Evolutionary conservation across 1,284 basidiomycete genomes (phyloP), one percentile per base, ranked within the genome.

Genomic region (Mycena citricolor): DNA sequence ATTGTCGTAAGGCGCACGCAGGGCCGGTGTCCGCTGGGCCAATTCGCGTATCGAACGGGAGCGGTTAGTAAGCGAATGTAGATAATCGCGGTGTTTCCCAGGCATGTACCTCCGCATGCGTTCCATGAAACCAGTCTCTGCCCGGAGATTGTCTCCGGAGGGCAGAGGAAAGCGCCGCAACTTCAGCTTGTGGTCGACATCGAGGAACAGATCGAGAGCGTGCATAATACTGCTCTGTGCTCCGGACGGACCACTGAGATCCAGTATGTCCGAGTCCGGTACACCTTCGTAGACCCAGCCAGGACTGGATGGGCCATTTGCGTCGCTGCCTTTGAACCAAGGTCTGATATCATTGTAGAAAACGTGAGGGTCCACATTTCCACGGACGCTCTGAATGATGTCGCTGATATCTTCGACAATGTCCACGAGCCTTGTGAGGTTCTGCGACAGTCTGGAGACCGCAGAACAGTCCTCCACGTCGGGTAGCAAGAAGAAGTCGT

Each of bases 191-290:
- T 92, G 86, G 65, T 97, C 86, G 50, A 90, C 75, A 52, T 86
- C 85, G 24, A 89, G 73, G 69, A 91, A 87, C 65, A 94, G 80
- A 57, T 90, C 86, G 19, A 87, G 66, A 8, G 83, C 80, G 45
- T 89, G 87, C 71, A 99, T 92, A 45, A 94, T 77, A 32, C 86
- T 87, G 63, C 88, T 93, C 69, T 99, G 95, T 2, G 95, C 95
- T 1, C 93, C 94, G 8, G 89, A 93, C 5, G 97, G 94, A 0
- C 97, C 95, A 20, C 83, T 86, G 42, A 87, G 76, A 57, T 86
- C 79, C 19, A 82, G 71, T 21, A 67, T 61, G 14, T 78, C 73
- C 12, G 67, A 73, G 13, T 79, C 68, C 5, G 77, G 71, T 4
- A 90, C 81, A 1, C 90, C 91, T 57, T 94, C 84, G 62, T 89